A percentile compares a stretch with the other conserved stretches of the same genome.
Conservation (phyloP, 768 basidiomycete genomes). For the Flagelloscypha sp. region DNA sequence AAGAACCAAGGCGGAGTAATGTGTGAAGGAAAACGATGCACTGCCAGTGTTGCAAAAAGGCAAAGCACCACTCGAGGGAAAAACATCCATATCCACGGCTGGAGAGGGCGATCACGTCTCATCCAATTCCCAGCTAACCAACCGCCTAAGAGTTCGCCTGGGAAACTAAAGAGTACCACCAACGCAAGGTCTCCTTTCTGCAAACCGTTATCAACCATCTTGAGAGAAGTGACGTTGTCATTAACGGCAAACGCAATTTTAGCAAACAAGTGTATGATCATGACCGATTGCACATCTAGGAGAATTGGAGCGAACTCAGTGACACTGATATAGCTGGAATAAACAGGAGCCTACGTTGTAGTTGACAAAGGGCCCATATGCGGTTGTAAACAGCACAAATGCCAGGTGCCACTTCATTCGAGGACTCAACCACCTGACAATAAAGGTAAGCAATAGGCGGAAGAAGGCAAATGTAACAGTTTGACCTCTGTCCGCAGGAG, state of each 20-base stretch:
- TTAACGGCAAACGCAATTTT: constrained; percentile 94
- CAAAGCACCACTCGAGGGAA: constrained; percentile 79
- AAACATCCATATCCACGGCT: constrained; percentile 87
- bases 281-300: constrained; percentile 83
- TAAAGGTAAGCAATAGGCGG: neutral
- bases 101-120: constrained; percentile 64
- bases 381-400: constrained; percentile 85
- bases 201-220: constrained; percentile 95
- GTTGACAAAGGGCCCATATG: constrained; percentile 89
- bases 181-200: constrained; percentile 94
- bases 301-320: constrained; percentile 1
- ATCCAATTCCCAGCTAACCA: constrained; percentile 94
- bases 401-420: constrained; percentile 78
- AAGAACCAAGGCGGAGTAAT: constrained; percentile 72
- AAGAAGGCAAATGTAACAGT: constrained; percentile 1
- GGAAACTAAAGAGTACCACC: constrained; percentile 93
- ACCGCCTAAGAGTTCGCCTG: constrained; percentile 91
- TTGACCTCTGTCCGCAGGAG: constrained; percentile 85
- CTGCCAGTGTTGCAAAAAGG: constrained; percentile 65
- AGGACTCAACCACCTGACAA: constrained; percentile 62
- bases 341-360: constrained; percentile 58
- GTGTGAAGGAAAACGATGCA: constrained; percentile 76
- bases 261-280: constrained; percentile 79
- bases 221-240: constrained; percentile 84
- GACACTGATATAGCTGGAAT: neutral